A percentile compares a stretch with the other conserved stretches of the same genome.
These are phyloP conservation scores for Eutrema heterophyllum DNA, from an alignment of 345 rosid species.

Conservation along the genomic window DNA sequence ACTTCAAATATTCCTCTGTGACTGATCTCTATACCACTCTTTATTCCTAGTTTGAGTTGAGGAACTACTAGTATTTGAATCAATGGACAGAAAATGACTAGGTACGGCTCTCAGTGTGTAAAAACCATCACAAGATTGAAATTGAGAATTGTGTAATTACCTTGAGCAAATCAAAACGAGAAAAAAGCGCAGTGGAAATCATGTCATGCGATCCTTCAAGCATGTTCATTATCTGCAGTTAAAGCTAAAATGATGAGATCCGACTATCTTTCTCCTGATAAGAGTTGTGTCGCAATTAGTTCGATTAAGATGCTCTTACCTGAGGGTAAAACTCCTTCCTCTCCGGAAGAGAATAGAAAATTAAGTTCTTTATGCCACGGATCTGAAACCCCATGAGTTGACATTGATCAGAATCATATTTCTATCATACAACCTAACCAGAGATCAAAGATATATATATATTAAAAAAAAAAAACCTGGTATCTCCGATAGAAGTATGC, in stretches of 20 bases:
- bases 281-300: neutral
- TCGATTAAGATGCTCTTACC: slow-evolving; percentile 39
- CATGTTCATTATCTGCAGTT: slow-evolving; percentile 76
- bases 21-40: neutral
- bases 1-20: neutral
- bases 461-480: slow-evolving; percentile 41
- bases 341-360: slow-evolving; percentile 86
- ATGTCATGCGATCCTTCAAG: slow-evolving; percentile 65
- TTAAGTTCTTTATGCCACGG: slow-evolving; percentile 77
- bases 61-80: neutral
- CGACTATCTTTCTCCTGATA: neutral
- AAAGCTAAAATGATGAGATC: slow-evolving; percentile 3
- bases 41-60: neutral
- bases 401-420: neutral
- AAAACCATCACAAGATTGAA: neutral
- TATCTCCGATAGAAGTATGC: slow-evolving; percentile 81
- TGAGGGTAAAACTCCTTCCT: slow-evolving; percentile 92
- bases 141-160: slow-evolving; percentile 36
- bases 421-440: neutral
- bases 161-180: slow-evolving; percentile 61
- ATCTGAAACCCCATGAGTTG: slow-evolving; percentile 44
- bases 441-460: neutral
- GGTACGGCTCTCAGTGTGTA: neutral
- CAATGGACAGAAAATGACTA: neutral
- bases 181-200: slow-evolving; percentile 78